Conservation (phyloP, 2,329 filamentous ascomycete species). For the Didymella glomerata region DNA sequence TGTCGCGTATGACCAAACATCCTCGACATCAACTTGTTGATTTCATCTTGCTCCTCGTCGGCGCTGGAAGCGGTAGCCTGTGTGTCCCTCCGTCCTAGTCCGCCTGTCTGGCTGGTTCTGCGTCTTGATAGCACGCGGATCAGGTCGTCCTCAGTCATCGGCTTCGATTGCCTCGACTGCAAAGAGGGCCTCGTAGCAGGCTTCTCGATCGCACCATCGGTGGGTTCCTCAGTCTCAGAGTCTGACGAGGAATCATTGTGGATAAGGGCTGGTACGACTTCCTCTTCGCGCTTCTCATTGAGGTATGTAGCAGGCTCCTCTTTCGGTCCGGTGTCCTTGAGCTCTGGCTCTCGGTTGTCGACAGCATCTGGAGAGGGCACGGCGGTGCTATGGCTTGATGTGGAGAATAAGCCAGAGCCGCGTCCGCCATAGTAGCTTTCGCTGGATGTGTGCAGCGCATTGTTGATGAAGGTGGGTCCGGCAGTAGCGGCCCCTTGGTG, state of each 20-base stretch:
- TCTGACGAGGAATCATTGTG: slow-evolving; percentile 26
- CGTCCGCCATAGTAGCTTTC: slow-evolving; percentile 24
- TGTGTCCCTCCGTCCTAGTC: slow-evolving; percentile 37
- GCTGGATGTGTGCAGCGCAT: slow-evolving; percentile 31
- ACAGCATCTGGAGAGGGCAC: slow-evolving; percentile 19
- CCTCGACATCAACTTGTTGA: slow-evolving; percentile 70
- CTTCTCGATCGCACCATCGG: slow-evolving; percentile 34
- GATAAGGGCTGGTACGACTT: slow-evolving; percentile 22
- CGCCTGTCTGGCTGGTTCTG: slow-evolving; percentile 50
- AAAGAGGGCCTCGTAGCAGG: slow-evolving; percentile 33
- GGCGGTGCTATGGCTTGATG: slow-evolving; percentile 25
- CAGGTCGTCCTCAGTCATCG: slow-evolving; percentile 61
- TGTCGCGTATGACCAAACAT: slow-evolving; percentile 75
- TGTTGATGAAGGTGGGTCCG: slow-evolving; percentile 29
- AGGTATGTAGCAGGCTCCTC: not conserved
- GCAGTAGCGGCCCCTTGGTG: slow-evolving; percentile 4
- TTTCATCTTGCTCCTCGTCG: slow-evolving; percentile 60
- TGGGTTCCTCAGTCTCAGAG: slow-evolving; percentile 35
- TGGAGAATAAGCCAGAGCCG: slow-evolving; percentile 20
- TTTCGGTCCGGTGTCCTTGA: not conserved
- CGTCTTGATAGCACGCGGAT: slow-evolving; percentile 61
- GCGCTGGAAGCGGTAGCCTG: slow-evolving; percentile 32
- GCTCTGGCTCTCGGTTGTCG: not conserved
- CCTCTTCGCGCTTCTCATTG: slow-evolving; percentile 23
- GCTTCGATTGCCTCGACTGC: slow-evolving; percentile 33